Conservation (phyloP, 805 yeast genomes). For the Yarrowia alimentaria region DNA sequence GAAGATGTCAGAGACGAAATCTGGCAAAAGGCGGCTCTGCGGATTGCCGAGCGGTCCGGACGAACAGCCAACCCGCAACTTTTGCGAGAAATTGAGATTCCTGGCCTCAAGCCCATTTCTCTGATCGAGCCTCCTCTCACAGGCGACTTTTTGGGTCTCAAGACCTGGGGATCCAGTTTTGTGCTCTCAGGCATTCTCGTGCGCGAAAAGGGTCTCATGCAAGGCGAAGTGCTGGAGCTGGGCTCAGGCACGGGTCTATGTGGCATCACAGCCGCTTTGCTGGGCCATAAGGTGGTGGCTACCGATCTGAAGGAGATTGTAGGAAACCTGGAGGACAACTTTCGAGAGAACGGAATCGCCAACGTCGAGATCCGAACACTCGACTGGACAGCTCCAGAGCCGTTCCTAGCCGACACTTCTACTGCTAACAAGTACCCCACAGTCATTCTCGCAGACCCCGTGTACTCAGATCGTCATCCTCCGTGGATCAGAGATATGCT, state of each 20-base stretch:
- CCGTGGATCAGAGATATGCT: constrained; percentile 64
- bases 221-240: constrained; percentile 52
- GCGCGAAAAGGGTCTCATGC: constrained; percentile 28
- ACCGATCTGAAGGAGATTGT: constrained; percentile 83
- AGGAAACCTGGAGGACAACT: constrained; percentile 61
- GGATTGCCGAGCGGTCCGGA: constrained; percentile 82
- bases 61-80: constrained; percentile 77
- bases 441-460: constrained; percentile 79
- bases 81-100: constrained; percentile 55
- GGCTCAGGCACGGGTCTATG: constrained; percentile 95
- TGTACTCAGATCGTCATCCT: constrained; percentile 83
- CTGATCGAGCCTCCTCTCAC: constrained; percentile 84
- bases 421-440: constrained; percentile 48
- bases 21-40: constrained; percentile 54
- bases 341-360: constrained; percentile 47
- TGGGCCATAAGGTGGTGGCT: constrained; percentile 52
- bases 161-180: constrained; percentile 94
- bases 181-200: constrained; percentile 58
- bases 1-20: constrained; percentile 42
- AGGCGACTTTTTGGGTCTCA: constrained; percentile 81
- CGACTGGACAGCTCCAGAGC: constrained; percentile 73
- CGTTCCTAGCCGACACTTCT: constrained; percentile 34
- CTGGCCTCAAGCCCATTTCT: constrained; percentile 37
- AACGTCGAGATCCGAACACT: constrained; percentile 49
- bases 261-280: constrained; percentile 64